These are phyloP conservation scores for Heterobasidion occidentale DNA, from an alignment of 1,284 basidiomycete species.

Conservation along the genomic window DNA sequence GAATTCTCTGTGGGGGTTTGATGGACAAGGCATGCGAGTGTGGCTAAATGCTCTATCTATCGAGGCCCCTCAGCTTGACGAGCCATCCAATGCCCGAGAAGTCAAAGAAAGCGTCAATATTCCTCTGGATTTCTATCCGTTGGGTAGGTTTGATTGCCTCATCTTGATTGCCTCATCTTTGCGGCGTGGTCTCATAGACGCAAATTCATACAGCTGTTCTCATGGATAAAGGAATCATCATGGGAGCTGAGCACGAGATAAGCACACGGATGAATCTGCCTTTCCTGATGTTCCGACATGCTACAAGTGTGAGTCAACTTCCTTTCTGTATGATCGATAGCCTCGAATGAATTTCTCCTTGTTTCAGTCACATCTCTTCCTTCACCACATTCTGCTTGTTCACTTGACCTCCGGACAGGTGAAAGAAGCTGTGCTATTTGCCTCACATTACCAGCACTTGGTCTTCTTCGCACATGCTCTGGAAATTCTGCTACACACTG, in stretches of 20 bases:
- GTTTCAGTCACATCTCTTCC: conserved; percentile 82
- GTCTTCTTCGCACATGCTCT: conserved; percentile 93
- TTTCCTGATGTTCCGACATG: conserved; percentile 89
- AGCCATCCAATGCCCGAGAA: conserved; percentile 30
- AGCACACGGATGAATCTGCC: conserved; percentile 73
- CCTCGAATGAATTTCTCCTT: background rate
- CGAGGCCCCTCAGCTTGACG: conserved; percentile 45
- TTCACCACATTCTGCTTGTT: conserved; percentile 86
- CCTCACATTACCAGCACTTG: conserved; percentile 79
- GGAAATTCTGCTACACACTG: conserved; percentile 90
- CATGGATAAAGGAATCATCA: conserved; percentile 98
- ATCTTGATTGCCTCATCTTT: no score
- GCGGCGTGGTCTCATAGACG: background rate
- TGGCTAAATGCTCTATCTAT: conserved; percentile 96
- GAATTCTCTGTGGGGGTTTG: conserved; percentile 96
- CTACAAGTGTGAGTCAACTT: conserved; percentile 70
- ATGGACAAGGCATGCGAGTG: conserved; percentile 82
- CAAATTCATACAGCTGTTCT: conserved; percentile 64
- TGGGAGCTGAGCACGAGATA: conserved; percentile 89
- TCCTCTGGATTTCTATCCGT: conserved; percentile 88
- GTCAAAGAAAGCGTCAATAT: conserved; percentile 93
- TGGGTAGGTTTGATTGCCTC: conserved; percentile 64
- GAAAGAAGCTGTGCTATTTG: conserved; percentile 79
- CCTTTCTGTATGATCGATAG: background rate
- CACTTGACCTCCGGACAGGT: conserved; percentile 71